Base-by-base conservation (phyloP, 106 monocot genomes). In the Acorus gramineus region DNA sequence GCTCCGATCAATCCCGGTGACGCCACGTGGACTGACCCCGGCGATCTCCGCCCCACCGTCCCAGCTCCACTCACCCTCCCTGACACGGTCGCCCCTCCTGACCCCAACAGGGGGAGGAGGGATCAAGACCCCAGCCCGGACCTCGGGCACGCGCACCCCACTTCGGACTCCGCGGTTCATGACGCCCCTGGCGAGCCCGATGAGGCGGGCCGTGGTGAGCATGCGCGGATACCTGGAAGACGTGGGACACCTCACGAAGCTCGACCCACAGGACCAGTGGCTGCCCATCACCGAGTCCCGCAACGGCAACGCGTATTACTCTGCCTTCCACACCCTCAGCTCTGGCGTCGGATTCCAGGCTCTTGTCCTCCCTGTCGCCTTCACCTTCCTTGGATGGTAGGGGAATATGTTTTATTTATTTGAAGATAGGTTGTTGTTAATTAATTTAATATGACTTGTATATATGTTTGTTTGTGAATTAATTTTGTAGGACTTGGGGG, bases 281-380 rank as follows among this genome's bases (percentile, higher is more conserved):
- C 82, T 96, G 8, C 95, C 95, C 42, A 87, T 96, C 72, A 96
- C 95, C 1, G 90, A 96, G 79, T 96, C 95, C 47, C 76, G 90
- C 57, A 87, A 80, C 57, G 95, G 95, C 11, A 96, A 96, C 65
- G 84, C 87, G 7, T 87, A 78, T 59, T 96, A 91, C 67, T 63
- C 95, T 6, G 90, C 91, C 2, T 96, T 96, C 71, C 95, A 96
- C 70, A 80, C 69, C 6, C 80, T 96, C 53, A 84, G 90, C 77
- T 80, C 87, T 8, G 95, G 90, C 3, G 77, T 96, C 49, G 95
- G 95, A 0, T 85, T 96, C 59, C 95, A 96, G 57, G 85, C 90
- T 2, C 80, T 96, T 7, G 79, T 91, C 7, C 73, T 96, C 43
- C 95, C 95, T 13, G 69, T 81, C 0, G 95, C 95, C 44, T 91